Conservation (phyloP, 2,329 filamentous ascomycete genomes). For the Periconia digitata region DNA sequence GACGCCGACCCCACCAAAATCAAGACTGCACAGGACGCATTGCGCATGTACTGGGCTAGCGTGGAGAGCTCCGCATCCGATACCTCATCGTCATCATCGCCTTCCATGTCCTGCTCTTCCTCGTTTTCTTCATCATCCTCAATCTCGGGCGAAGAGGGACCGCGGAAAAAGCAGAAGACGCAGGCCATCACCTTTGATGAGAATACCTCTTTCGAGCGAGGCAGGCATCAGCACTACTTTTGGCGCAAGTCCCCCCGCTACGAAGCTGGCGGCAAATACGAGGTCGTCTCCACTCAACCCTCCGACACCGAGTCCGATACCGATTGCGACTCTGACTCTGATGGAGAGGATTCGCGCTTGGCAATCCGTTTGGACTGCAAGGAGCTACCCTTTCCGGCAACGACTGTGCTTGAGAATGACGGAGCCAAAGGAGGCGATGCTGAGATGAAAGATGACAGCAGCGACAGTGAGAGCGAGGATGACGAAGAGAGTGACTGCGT, state of each 20-base stretch:
- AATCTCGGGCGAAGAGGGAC: neutral
- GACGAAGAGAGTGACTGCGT: conserved; percentile 1
- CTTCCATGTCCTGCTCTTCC: conserved; percentile 1
- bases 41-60: conserved; percentile 27
- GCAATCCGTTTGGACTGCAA: neutral
- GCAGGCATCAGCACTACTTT: conserved; percentile 27
- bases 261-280: conserved; percentile 31
- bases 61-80: conserved; percentile 7
- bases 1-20: neutral
- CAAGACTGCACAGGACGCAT: conserved; percentile 27
- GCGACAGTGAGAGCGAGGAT: conserved; percentile 2
- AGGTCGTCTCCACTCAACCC: neutral
- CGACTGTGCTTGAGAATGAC: neutral
- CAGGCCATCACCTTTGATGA: conserved; percentile 19
- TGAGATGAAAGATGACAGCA: neutral
- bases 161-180: conserved; percentile 6
- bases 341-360: neutral
- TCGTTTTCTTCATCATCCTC: neutral
- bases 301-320: neutral
- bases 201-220: conserved; percentile 22
- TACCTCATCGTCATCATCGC: conserved; percentile 1
- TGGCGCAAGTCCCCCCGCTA: conserved; percentile 30
- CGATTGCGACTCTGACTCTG: neutral
- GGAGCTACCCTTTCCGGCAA: neutral
- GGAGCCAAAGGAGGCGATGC: neutral